Evolutionary conservation across 1,284 basidiomycete species (phyloP), one percentile per base, ranked within the genome.

Genomic region (Omphalotus olearius): DNA sequence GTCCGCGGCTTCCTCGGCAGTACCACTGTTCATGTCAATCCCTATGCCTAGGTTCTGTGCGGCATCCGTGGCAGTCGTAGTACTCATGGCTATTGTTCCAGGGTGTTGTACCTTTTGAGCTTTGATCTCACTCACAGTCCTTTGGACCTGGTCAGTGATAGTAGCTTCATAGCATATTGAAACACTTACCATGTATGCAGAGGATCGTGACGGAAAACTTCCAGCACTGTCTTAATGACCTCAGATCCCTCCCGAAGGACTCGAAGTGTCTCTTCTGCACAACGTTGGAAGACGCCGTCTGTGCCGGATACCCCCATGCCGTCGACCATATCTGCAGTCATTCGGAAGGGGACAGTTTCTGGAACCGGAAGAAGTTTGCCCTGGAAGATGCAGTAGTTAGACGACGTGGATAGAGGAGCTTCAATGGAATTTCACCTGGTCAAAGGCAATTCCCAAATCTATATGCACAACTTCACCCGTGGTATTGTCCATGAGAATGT

Each of bases 141-240:
- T 88, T 58, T 18, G 46, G 44, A 37, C 50, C 11, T 18, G 28
- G 14, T 38, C 10, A 26, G 18, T 38, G 37, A 18, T 41, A 28
- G 36, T 18, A 54, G 17, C 45, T 50, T 23, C 23, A 23, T 23
- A 23, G 23, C 17, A 18, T 7, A 30, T 11, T 45, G 28, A 17
- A 33, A 47, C 14, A 56, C 66, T 36, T 23, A 74, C 96, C 96
- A 99, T 18, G 84, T 88, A 61, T 97, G 91, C 11, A 99, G 76
- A 0, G 97, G 96, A 68, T 99, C 96, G 63, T 98, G 85, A 66
- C 92, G 93, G 80, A 98, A 97, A 10, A 98, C 96, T 64, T 98
- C 95, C 35, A 99, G 78, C 0, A 99, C 88, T 1, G 95, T 98
- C 75, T 96, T 82, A 62, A 99, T 88, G 40, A 96, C 82, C 51